Conservation (phyloP, 2,329 filamentous ascomycete species). For the Sclerotinia spermophila region DNA sequence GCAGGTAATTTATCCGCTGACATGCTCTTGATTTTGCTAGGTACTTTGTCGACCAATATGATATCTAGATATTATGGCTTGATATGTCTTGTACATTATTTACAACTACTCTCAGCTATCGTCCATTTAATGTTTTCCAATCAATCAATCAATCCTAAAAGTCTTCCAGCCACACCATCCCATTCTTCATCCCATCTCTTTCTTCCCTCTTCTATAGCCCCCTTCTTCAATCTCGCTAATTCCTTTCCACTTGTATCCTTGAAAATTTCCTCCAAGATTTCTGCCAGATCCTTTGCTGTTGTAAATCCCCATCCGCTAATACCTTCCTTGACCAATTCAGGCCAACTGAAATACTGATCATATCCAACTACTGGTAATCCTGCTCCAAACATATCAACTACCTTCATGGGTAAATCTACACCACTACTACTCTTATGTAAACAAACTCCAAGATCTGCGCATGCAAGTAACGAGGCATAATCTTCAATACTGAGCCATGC, state of each 20-base stretch:
- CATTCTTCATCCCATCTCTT: slow-evolving; percentile 90
- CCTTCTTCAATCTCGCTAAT: slow-evolving; percentile 59
- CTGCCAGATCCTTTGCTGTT: slow-evolving; percentile 61
- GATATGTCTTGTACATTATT: neutral
- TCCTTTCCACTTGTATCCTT: slow-evolving; percentile 47
- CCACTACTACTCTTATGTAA: slow-evolving; percentile 92
- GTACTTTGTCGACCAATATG: neutral
- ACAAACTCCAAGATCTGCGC: slow-evolving; percentile 85
- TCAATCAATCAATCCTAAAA: slow-evolving; percentile 50
- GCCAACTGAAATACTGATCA: slow-evolving; percentile 79
- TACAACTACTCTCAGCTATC: neutral
- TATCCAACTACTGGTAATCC: slow-evolving; percentile 89
- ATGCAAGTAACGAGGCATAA: slow-evolving; percentile 79
- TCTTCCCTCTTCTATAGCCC: slow-evolving; percentile 70
- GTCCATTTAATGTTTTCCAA: neutral
- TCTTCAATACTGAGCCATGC: slow-evolving; percentile 82
- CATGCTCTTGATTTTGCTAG: neutral
- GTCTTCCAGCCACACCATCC: slow-evolving; percentile 72
- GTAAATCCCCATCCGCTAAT: slow-evolving; percentile 84
- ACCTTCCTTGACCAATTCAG: slow-evolving; percentile 84
- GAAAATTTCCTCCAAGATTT: slow-evolving; percentile 63
- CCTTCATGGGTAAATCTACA: slow-evolving; percentile 97
- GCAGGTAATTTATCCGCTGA: neutral
- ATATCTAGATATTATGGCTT: neutral
- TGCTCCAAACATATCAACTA: slow-evolving; percentile 97